A percentile compares a stretch with the other conserved stretches of the same genome.
Evolutionary conservation across 805 yeast genomes (phyloP).

Genomic region (Wickerhamomyces tratensis): DNA sequence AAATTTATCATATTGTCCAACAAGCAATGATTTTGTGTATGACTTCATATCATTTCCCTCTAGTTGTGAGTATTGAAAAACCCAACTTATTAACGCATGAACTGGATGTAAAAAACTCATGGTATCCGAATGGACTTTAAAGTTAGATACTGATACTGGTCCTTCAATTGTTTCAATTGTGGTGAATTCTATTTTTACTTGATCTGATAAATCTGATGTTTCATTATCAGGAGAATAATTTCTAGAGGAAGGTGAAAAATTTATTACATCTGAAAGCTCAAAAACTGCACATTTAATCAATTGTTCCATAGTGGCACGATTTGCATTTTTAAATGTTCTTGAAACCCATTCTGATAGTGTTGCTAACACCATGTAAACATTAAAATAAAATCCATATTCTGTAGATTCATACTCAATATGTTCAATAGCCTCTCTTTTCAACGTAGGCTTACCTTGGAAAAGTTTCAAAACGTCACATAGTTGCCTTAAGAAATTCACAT

Average conservation of each 20-base stretch:
- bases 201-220: no score
- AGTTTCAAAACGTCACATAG: slow-evolving; percentile 55
- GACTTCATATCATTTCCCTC: slow-evolving; percentile 2
- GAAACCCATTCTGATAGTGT: slow-evolving; percentile 50
- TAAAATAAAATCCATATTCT: slow-evolving; percentile 36
- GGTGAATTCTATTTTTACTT: no score
- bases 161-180: slow-evolving; percentile 15
- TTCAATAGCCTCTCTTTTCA: slow-evolving; percentile 62
- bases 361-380: slow-evolving; percentile 47
- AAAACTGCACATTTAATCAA: no score
- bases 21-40: neutral
- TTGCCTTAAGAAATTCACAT: slow-evolving; percentile 39
- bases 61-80: slow-evolving; percentile 41
- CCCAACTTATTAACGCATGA: slow-evolving; percentile 64
- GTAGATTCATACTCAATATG: slow-evolving; percentile 91
- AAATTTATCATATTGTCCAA: slow-evolving; percentile 4
- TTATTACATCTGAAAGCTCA: no score
- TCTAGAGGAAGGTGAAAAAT: no score
- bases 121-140: slow-evolving; percentile 33
- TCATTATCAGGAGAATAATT: no score
- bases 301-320: no score
- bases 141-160: slow-evolving; percentile 22
- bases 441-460: slow-evolving; percentile 71
- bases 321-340: slow-evolving; percentile 24
- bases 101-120: slow-evolving; percentile 76